These are phyloP conservation scores for Lantana camara DNA, from an alignment of 257 asterid species.

Conservation along the genomic window DNA sequence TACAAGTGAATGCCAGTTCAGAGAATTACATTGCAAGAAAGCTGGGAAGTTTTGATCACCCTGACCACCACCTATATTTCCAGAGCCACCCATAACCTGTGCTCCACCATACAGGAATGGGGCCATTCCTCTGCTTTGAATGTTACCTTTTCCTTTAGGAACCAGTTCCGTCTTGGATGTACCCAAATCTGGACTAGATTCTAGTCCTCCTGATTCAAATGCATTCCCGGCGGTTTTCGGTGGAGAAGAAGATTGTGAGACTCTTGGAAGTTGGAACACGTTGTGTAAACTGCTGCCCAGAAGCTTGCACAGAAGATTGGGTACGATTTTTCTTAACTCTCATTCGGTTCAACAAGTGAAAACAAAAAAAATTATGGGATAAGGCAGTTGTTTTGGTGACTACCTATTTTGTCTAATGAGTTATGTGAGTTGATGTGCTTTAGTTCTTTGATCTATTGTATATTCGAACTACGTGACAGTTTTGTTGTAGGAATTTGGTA, in stretches of 20 bases:
- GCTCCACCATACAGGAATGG: slow-evolving; percentile 75
- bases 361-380: no score
- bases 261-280: slow-evolving; percentile 49
- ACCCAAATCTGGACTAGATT: slow-evolving; percentile 54
- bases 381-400: no score
- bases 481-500: no score
- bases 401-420: no score
- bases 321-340: slow-evolving; percentile 46
- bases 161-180: slow-evolving; percentile 61
- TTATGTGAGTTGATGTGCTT: no score
- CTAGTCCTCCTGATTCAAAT: slow-evolving; percentile 57
- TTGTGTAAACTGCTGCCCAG: slow-evolving; percentile 48
- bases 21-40: slow-evolving; percentile 75
- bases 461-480: no score
- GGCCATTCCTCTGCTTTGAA: slow-evolving; percentile 66
- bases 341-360: no score
- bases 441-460: no score
- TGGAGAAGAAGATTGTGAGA: slow-evolving; percentile 67
- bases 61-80: slow-evolving; percentile 53
- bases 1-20: neutral
- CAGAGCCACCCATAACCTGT: slow-evolving; percentile 74
- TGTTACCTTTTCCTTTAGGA: slow-evolving; percentile 69
- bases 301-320: slow-evolving; percentile 63
- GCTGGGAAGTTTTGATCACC: slow-evolving; percentile 88
- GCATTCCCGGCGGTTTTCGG: slow-evolving; percentile 52